Evolutionary conservation across 2,329 filamentous ascomycete genomes (phyloP).

Genomic region (Arthrobotrys sphaeroides): DNA sequence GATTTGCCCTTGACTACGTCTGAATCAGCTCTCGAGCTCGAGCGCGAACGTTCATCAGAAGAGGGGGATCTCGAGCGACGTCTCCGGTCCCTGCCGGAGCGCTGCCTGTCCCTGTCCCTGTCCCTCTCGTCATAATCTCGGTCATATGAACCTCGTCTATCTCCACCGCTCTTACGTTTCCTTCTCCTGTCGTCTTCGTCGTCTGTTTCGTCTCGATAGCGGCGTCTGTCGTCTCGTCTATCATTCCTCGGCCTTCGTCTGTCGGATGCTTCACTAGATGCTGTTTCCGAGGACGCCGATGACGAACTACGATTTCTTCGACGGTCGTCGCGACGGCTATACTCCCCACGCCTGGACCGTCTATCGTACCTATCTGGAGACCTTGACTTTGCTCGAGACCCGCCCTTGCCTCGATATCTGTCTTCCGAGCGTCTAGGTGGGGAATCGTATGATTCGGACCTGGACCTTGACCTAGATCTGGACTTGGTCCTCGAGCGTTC

Average conservation of each 20-base stretch:
- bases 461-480: conserved; percentile 59
- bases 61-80: conserved; percentile 48
- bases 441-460: conserved; percentile 56
- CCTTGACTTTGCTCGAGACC: conserved; percentile 57
- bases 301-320: conserved; percentile 37
- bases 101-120: conserved; percentile 26
- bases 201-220: conserved; percentile 39
- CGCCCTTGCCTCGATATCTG: conserved; percentile 55
- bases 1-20: conserved; percentile 45
- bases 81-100: conserved; percentile 34
- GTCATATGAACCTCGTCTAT: conserved; percentile 31
- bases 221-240: conserved; percentile 35
- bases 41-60: conserved; percentile 51
- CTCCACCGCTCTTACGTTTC: conserved; percentile 31
- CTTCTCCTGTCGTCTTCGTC: conserved; percentile 26
- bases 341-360: conserved; percentile 28
- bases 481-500: conserved; percentile 32
- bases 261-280: conserved; percentile 55
- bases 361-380: conserved; percentile 43
- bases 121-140: conserved; percentile 33
- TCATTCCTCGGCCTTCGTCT: conserved; percentile 3
- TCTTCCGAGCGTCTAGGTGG: conserved; percentile 59
- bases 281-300: conserved; percentile 53
- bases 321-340: conserved; percentile 40
- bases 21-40: conserved; percentile 49